Conservation (phyloP, 2,329 filamentous ascomycete species). For the Phoma sp. region DNA sequence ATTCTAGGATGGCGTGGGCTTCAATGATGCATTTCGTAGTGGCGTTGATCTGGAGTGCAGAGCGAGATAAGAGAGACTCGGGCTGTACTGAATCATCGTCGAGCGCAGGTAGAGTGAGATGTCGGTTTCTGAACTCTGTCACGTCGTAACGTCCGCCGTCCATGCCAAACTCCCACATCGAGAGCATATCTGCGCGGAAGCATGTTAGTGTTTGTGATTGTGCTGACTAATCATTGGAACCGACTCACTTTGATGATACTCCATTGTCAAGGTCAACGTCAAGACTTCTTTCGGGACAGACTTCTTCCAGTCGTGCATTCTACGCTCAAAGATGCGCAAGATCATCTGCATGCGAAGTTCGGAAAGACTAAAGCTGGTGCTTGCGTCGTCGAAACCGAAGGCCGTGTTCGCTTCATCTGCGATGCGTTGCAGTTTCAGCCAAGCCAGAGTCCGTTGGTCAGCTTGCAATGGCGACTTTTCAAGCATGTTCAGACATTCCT, state of each 20-base stretch:
- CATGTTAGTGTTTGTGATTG: background rate
- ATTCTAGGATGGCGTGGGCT: constrained; percentile 43
- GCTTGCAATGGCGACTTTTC: constrained; percentile 41
- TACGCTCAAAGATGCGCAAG: constrained; percentile 43
- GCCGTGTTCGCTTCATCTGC: constrained; percentile 47
- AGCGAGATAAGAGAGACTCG: constrained; percentile 41
- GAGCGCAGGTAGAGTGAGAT: constrained; percentile 42
- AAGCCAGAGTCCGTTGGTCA: constrained; percentile 39
- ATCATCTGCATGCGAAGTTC: constrained; percentile 46
- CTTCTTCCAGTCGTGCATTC: constrained; percentile 46
- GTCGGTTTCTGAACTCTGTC: constrained; percentile 43
- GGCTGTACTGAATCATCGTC: constrained; percentile 44
- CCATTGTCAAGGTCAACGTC: constrained; percentile 36
- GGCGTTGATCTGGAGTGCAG: constrained; percentile 45
- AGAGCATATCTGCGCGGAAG: constrained; percentile 30
- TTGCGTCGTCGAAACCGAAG: constrained; percentile 48
- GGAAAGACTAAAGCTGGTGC: constrained; percentile 46
- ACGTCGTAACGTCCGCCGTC: constrained; percentile 46
- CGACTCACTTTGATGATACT: constrained; percentile 35
- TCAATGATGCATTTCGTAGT: constrained; percentile 43
- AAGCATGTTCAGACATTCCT: constrained; percentile 40
- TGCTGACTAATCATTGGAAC: background rate
- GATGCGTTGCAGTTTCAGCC: constrained; percentile 44
- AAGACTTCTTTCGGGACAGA: constrained; percentile 40
- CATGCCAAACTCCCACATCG: constrained; percentile 49